phyloP scores from a whole-genome alignment of 2,329 filamentous ascomycete species.

The Nannizziopsis barbatae region DNA sequence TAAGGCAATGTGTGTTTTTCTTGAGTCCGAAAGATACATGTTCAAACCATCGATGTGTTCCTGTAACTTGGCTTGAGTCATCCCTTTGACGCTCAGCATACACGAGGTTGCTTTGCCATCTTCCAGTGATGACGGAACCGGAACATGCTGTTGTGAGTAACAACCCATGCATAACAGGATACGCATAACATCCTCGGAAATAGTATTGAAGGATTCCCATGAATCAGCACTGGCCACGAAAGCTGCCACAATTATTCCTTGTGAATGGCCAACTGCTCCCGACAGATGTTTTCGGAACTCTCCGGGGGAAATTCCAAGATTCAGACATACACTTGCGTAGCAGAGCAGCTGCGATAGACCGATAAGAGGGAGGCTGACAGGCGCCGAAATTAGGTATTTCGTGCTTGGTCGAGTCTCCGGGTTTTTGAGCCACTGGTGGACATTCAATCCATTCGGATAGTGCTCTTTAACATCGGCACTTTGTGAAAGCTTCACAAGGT shows the following conservation, averaged over 20 bases:
- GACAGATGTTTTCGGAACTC: slow-evolving; percentile 71
- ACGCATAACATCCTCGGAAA: slow-evolving; percentile 67
- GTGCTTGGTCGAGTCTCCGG: slow-evolving; percentile 81
- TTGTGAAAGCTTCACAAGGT: neutral
- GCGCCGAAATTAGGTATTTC: slow-evolving; percentile 87
- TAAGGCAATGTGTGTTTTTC: slow-evolving; percentile 87
- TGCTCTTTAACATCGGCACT: neutral
- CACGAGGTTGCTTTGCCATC: slow-evolving; percentile 92
- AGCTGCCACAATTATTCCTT: slow-evolving; percentile 87
- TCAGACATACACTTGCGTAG: slow-evolving; percentile 87
- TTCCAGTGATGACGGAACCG: slow-evolving; percentile 81
- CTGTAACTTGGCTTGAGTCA: slow-evolving; percentile 77
- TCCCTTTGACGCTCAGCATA: slow-evolving; percentile 93
- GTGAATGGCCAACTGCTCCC: slow-evolving; percentile 89
- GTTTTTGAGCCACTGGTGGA: slow-evolving; percentile 85
- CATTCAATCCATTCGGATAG: slow-evolving; percentile 57
- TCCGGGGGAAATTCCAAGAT: slow-evolving; percentile 77
- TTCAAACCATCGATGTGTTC: slow-evolving; percentile 96
- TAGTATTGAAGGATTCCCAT: slow-evolving; percentile 82
- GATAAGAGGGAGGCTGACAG: slow-evolving; percentile 91
- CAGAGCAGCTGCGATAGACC: slow-evolving; percentile 91
- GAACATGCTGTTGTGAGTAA: slow-evolving; percentile 93
- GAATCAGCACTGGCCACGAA: slow-evolving; percentile 79
- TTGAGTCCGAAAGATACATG: slow-evolving; percentile 81
- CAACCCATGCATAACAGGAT: slow-evolving; percentile 98